phyloP scores from a whole-genome alignment of 768 basidiomycete species.

The Boletus edulis region DNA sequence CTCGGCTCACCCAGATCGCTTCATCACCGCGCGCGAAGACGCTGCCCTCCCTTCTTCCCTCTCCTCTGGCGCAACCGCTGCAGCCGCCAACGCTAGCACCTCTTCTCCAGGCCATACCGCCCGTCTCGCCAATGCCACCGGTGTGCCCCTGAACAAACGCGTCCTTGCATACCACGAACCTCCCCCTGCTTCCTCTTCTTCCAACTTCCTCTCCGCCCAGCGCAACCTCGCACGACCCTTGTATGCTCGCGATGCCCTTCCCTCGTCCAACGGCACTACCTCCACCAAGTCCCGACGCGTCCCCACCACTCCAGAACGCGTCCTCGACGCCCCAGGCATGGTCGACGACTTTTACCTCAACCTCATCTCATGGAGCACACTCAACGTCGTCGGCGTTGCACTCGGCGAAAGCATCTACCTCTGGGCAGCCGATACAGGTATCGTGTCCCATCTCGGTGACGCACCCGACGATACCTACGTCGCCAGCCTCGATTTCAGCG shows the following conservation, averaged over 20 bases:
- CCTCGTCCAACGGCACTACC: slow-evolving; percentile 59
- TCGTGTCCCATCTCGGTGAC: slow-evolving; percentile 75
- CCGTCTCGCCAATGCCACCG: slow-evolving; percentile 71
- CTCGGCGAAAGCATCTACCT: slow-evolving; percentile 86
- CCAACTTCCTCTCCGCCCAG: slow-evolving; percentile 71
- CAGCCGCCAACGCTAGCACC: slow-evolving; percentile 34
- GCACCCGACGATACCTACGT: slow-evolving; percentile 75
- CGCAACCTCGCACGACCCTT: slow-evolving; percentile 76
- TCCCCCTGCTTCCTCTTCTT: slow-evolving; percentile 76
- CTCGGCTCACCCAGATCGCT: slow-evolving; percentile 57
- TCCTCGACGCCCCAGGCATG: slow-evolving; percentile 92
- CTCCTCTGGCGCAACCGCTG: slow-evolving; percentile 52
- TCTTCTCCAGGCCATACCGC: slow-evolving; percentile 78
- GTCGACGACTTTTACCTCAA: slow-evolving; percentile 98
- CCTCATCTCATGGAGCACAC: slow-evolving; percentile 82
- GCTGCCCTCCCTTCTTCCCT: slow-evolving; percentile 61
- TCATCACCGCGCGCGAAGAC: slow-evolving; percentile 62
- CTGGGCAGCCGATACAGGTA: slow-evolving; percentile 90
- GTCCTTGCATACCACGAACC: slow-evolving; percentile 88
- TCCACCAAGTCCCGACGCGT: slow-evolving; percentile 80
- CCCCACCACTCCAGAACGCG: slow-evolving; percentile 84
- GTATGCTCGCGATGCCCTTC: slow-evolving; percentile 63
- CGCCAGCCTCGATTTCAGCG: slow-evolving; percentile 75
- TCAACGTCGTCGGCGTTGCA: slow-evolving; percentile 87
- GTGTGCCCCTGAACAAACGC: slow-evolving; percentile 73